Evolutionary conservation across 768 basidiomycete species (phyloP), one percentile per base, ranked within the genome.

Genomic region (Suillus spraguei): DNA sequence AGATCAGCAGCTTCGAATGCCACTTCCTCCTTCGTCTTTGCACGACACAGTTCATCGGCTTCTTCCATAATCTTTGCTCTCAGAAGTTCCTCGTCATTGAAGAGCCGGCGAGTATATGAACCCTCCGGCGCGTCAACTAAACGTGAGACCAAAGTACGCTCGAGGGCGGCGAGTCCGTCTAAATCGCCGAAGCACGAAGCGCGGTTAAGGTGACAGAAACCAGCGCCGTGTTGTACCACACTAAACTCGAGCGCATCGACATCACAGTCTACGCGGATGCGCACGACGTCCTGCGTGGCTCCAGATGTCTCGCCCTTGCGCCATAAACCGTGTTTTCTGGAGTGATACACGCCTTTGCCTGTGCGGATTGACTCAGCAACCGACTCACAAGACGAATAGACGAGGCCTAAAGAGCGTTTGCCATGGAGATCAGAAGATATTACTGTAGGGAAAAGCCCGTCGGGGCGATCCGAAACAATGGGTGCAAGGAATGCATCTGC

Each of bases 31-130:
- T 85, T 85, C 2, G 86, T 85, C 68, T 86, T 80, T 28, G 94
- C 94, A 20, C 82, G 82, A 73, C 95, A 97, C n/a, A 99, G 84
- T 75, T 99, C 97, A 69, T 97, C 93, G 0, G 97, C 97, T 74
- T 99, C 97, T 76, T 99, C 97, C 88, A 92, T 94, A 67, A 99
- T 95, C 81, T 99, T 99, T 59, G 95, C 90, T 53, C 82, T 85
- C 52, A 99, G 80, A n/a, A 99, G 82, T 53, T 82, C 84, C 5
- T 89, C 78, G 72, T 98, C 93, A 49, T 83, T 81, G 77, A 99
- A 97, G 33, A 99, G 78, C 60, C 94, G 81, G 59, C 84, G 87
- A 20, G 97, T 99, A 76, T 99, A 99, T 1, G 93, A 95, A 6
- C 95, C 95, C 67, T 89, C 88, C 0, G 95, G 95, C 0, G 97